Base-by-base conservation (phyloP, 2,329 filamentous ascomycete genomes). In the Curvularia hawaiiensis region DNA sequence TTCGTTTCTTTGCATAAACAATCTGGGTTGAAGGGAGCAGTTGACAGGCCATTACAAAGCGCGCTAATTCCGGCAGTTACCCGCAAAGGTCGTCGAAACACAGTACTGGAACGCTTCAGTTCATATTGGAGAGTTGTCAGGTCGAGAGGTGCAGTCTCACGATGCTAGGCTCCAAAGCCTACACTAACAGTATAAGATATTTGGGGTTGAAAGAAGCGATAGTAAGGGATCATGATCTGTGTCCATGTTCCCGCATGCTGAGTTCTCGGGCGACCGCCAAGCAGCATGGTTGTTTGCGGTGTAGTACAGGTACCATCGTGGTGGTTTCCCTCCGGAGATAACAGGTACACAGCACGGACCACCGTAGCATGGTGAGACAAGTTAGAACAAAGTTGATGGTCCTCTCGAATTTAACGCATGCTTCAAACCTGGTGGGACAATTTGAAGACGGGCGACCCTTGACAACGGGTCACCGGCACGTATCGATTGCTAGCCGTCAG, bases 341-440 rank as follows among this genome's bases (percentile, higher is more conserved):
- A 52, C 57, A 68, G 67, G 64, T 58, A 26, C n/a, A 41, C 50
- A 46, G 68, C 69, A 71, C 66, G 59, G 65, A 58, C 68, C 69
- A 57, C 26, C 11, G 18, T n/a, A 7, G 22, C n/a, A 55, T 67
- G 55, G 65, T 70, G 65, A 60, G 62, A 65, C 60, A 50, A 18
- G 35, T 49, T 50, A 61, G 45, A 44, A 44, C 30, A 35, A 30
- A 38, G 46, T 66, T 61, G 50, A 60, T 43, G 33, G 60, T 56
- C 61, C 58, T 65, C 63, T 3, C 67, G 63, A 67, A 66, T 67
- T 67, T 54, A 68, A 61, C 59, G 62, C 49, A 50, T 47, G 48
- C 45, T 35, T 56, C 50, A 20, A 26, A 58, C 22, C 33, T 24
- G 30, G 52, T 31, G n/a, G 11, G 16, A 24, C 33, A 50, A 35